phyloP scores from a whole-genome alignment of 2,329 filamentous ascomycete genomes.

The Chlorencoelia australis region DNA sequence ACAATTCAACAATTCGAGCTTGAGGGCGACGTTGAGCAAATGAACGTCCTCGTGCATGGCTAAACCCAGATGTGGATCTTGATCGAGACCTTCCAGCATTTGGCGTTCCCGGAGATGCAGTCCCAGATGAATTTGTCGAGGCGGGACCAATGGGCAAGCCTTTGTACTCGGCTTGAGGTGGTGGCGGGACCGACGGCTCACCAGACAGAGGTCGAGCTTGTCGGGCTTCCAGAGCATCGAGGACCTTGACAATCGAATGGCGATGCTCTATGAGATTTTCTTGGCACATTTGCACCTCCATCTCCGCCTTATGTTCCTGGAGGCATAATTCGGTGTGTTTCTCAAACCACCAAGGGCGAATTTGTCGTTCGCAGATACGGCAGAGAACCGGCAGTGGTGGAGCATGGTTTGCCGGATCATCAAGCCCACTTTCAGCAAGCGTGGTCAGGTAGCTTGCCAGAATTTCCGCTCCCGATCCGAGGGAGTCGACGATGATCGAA shows the following conservation, averaged over 20 bases:
- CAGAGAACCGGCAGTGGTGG: constrained; percentile 81
- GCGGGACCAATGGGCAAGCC: constrained; percentile 73
- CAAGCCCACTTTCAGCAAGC: constrained; percentile 72
- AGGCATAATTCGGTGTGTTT: constrained; percentile 95
- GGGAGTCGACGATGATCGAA: constrained; percentile 75
- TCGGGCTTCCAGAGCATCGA: constrained; percentile 81
- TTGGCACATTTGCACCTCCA: constrained; percentile 95
- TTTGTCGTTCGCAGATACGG: constrained; percentile 94
- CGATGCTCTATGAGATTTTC: constrained; percentile 88
- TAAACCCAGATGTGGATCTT: constrained; percentile 55
- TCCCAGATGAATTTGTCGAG: constrained; percentile 56
- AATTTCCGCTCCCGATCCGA: constrained; percentile 90
- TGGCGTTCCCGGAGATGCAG: constrained; percentile 59
- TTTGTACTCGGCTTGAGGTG: constrained; percentile 72
- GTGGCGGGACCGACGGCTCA: constrained; percentile 36
- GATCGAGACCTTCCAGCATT: constrained; percentile 59
- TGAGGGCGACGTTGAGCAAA: constrained; percentile 87
- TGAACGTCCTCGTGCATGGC: constrained; percentile 72
- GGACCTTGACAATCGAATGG: constrained; percentile 85
- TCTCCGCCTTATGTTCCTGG: constrained; percentile 91
- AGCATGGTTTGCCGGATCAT: constrained; percentile 65
- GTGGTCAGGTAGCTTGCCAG: constrained; percentile 87
- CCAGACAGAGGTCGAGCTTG: constrained; percentile 53
- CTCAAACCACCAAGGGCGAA: constrained; percentile 99
- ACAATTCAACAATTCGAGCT: constrained; percentile 84